phyloP scores from a whole-genome alignment of 345 rosid species.

The Arabis alpina region DNA sequence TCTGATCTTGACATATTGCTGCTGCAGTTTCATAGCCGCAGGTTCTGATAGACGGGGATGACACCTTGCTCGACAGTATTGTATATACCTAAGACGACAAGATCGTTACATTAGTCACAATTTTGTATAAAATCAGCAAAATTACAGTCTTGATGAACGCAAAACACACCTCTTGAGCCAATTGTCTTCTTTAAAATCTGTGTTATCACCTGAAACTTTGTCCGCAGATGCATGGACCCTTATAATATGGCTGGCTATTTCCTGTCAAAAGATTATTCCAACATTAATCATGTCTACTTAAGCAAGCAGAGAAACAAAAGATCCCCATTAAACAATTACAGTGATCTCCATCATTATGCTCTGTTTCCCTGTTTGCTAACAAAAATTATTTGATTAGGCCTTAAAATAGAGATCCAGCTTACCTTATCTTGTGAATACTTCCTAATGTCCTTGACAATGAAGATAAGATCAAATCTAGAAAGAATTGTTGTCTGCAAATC shows the following conservation, averaged over 20 bases:
- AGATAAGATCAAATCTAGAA: conserved; percentile 94
- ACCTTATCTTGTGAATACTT: conserved; percentile 91
- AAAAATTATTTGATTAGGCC: not conserved
- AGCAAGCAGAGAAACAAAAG: not conserved
- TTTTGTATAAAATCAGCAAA: not conserved
- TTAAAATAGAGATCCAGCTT: conserved; percentile 11
- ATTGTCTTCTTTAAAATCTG: conserved; percentile 76
- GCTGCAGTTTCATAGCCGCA: conserved; percentile 73
- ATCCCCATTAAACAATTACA: conserved; percentile 3
- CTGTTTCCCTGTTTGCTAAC: not conserved
- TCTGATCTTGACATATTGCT: conserved; percentile 82
- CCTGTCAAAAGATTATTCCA: conserved; percentile 49
- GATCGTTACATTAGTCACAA: conserved; percentile 20
- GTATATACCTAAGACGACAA: conserved; percentile 64
- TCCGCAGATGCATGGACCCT: conserved; percentile 93
- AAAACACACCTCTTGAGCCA: conserved; percentile 83
- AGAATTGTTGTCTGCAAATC: conserved; percentile 96
- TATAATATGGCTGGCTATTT: conserved; percentile 91
- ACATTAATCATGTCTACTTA: conserved; percentile 24
- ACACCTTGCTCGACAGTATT: conserved; percentile 81
- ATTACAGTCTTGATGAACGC: not conserved
- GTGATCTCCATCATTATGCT: not conserved
- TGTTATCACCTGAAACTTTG: conserved; percentile 54
- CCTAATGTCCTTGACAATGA: conserved; percentile 91
- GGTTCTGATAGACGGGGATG: conserved; percentile 83